Base-by-base conservation (phyloP, 768 basidiomycete genomes). In the Leccinum barrowsii region DNA sequence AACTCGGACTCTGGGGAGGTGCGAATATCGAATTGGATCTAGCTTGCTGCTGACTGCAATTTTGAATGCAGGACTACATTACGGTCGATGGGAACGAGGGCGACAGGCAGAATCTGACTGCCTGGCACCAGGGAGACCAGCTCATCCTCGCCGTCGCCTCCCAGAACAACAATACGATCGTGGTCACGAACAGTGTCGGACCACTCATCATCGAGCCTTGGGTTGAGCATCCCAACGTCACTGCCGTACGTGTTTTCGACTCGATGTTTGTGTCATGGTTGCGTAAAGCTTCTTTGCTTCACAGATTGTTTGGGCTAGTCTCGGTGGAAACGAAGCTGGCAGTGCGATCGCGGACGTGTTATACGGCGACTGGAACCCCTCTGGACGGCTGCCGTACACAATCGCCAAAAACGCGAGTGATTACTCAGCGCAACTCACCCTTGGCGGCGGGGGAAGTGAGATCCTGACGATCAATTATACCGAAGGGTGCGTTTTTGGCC, bases 1-100 rank as follows among this genome's bases (percentile, higher is more conserved):
- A 85, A 86, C 60, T 80, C 89, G 2, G 88, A 94, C 69, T 92
- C 90, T 6, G 94, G 94, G 22, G 94, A 95, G 74, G 83, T 76
- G 15, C 10, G 59, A 51, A 56, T n/a, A 37, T 44, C 5, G 4
- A 8, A 5, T 32, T 15, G n/a, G 12, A 15, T 17, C 13, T 4
- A 1, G 15, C 15, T 28, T 32, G 24, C 22, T 17, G 26, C 15
- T 52, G 1, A 12, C 55, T 69, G 32, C 37, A 37, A 65, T 22
- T 17, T 34, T 11, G 6, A 8, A 10, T 28, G 1, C 71, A 81
- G 67, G 74, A 55, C 2, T 90, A 89, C 65, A 74, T 79, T 10
- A 75, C 77, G 11, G 86, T 90, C 1, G 82, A 82, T 22, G 84
- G 82, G 17, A 82, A 86, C 61, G 76, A 69, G 2, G 65, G 73